These are phyloP conservation scores for Stagonosporopsis vannaccii DNA, from an alignment of 2,329 filamentous ascomycete species.

Conservation along the genomic window DNA sequence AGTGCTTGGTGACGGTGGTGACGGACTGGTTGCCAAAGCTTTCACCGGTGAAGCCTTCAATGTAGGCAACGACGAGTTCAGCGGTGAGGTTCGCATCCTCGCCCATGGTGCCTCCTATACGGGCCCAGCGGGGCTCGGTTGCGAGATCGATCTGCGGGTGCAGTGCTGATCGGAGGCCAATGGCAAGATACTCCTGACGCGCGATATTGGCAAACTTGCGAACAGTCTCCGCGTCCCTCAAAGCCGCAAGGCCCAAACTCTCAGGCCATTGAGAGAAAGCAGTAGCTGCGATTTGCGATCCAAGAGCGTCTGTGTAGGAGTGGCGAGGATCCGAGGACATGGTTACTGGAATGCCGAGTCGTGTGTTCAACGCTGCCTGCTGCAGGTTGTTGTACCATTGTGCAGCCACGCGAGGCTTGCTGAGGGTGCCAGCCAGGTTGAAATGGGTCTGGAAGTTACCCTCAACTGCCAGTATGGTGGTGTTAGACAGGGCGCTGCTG, in stretches of 20 bases:
- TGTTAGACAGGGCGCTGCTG: constrained; percentile 36
- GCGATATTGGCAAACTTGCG: constrained; percentile 59
- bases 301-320: constrained; percentile 54
- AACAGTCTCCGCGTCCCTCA: constrained; percentile 55
- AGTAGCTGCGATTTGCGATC: constrained; percentile 54
- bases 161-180: constrained; percentile 56
- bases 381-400: constrained; percentile 56
- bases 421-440: constrained; percentile 56
- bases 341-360: constrained; percentile 59
- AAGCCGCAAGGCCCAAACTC: constrained; percentile 58
- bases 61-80: constrained; percentile 52
- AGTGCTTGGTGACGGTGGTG: constrained; percentile 62
- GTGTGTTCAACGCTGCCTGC: constrained; percentile 52
- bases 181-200: constrained; percentile 55
- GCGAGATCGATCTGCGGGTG: constrained; percentile 62
- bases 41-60: constrained; percentile 58
- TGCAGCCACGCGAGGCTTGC: constrained; percentile 46
- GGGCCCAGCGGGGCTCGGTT: constrained; percentile 61
- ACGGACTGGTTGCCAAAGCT: constrained; percentile 55
- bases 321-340: constrained; percentile 59
- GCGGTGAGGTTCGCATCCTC: constrained; percentile 56
- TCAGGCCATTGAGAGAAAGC: constrained; percentile 62
- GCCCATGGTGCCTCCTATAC: constrained; percentile 56
- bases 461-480: constrained; percentile 45
- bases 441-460: constrained; percentile 56